phyloP scores from a whole-genome alignment of 768 basidiomycete species.

The Rhodotorula graminis region DNA sequence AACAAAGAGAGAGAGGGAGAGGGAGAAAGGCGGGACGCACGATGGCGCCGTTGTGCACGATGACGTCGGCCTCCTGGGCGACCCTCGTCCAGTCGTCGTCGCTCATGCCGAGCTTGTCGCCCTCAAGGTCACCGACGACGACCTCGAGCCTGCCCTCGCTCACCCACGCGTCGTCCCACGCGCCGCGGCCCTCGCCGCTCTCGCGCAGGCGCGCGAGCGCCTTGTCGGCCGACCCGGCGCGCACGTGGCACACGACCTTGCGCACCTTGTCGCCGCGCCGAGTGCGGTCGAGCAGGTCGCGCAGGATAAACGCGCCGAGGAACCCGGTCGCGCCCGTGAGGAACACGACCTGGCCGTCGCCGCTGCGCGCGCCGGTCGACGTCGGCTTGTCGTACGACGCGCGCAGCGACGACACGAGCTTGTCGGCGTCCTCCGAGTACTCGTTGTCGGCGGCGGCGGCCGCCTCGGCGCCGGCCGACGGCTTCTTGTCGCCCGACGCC shows the following conservation, averaged over 20 bases:
- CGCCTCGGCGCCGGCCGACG: conserved; percentile 27
- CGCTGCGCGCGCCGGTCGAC: conserved; percentile 38
- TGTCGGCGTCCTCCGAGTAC: conserved; percentile 74
- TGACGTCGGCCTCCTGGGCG: conserved; percentile 66
- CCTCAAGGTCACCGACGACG: conserved; percentile 75
- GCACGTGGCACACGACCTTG: conserved; percentile 89
- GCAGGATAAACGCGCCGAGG: conserved; percentile 85
- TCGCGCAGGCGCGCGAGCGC: conserved; percentile 68
- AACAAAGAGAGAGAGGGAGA: neutral
- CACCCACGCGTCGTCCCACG: conserved; percentile 86
- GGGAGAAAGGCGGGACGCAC: conserved; percentile 53
- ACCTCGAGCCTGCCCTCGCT: conserved; percentile 64
- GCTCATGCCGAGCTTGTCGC: conserved; percentile 67
- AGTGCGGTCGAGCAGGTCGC: conserved; percentile 60
- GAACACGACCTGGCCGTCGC: conserved; percentile 61
- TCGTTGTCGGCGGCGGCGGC: conserved; percentile 45
- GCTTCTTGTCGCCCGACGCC: conserved; percentile 45
- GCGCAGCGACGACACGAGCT: conserved; percentile 58
- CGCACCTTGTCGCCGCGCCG: conserved; percentile 57
- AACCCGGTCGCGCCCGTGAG: conserved; percentile 96
- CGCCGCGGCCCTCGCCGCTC: conserved; percentile 68
- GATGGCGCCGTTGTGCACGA: conserved; percentile 94
- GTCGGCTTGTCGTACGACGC: conserved; percentile 55
- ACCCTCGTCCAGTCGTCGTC: conserved; percentile 63
- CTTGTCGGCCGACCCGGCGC: conserved; percentile 60